Evolutionary conservation across 768 basidiomycete genomes (phyloP).

Genomic region (Termitomyces sp.): DNA sequence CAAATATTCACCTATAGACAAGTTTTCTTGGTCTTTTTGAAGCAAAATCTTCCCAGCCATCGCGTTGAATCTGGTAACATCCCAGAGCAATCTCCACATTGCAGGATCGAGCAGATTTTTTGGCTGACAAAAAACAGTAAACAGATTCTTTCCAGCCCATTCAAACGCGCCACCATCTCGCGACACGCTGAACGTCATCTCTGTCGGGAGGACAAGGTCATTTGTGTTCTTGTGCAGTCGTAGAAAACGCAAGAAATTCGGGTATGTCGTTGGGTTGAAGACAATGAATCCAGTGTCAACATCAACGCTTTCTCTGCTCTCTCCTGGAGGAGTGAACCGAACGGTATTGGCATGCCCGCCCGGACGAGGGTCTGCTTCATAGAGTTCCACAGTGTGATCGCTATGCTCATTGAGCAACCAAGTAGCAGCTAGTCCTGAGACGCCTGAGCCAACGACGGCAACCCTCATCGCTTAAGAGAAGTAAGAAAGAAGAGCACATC

Average conservation of each 20-base stretch:
- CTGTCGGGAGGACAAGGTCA: conserved; percentile 50
- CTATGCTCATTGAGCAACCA: conserved; percentile 76
- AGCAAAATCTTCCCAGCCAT: conserved; percentile 48
- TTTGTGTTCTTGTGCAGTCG: conserved; percentile 29
- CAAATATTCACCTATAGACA: conserved; percentile 57
- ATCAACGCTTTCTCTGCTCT: conserved; percentile 30
- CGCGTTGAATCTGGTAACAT: conserved; percentile 68
- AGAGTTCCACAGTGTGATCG: conserved; percentile 70
- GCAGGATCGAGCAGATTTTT: conserved; percentile 52
- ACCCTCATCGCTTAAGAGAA: conserved; percentile 39
- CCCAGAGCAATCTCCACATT: conserved; percentile 72
- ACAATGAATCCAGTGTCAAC: conserved; percentile 73
- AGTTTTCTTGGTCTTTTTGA: conserved; percentile 27
- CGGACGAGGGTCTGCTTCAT: conserved; percentile 58
- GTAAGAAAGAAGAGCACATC: background rate
- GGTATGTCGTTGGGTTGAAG: conserved; percentile 71
- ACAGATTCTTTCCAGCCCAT: conserved; percentile 66
- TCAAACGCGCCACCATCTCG: conserved; percentile 65
- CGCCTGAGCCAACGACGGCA: conserved; percentile 72
- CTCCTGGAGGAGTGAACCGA: conserved; percentile 34
- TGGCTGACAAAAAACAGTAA: conserved; percentile 63
- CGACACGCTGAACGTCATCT: conserved; percentile 78
- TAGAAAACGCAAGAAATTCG: conserved; percentile 73
- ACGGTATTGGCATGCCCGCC: conserved; percentile 81
- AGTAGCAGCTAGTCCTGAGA: conserved; percentile 72